Evolutionary conservation across 1,284 basidiomycete genomes (phyloP), one percentile per base, ranked within the genome.

Genomic region (Boletellus deceptivus): DNA sequence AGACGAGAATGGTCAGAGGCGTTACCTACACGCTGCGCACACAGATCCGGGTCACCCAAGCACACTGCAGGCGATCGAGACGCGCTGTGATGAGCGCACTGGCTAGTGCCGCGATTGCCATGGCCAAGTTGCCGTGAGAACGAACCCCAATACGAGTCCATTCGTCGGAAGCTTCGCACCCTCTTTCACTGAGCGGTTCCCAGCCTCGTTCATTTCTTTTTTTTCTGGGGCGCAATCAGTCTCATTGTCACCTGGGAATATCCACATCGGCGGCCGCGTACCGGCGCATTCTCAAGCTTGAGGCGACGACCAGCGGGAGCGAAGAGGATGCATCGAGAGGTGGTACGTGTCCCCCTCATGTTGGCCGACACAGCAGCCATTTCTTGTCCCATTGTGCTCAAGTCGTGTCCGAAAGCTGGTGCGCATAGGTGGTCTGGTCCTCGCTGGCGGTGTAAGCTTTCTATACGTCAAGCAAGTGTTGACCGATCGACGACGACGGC

Each of bases 391-490:
- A 7, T 27, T 22, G 35, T 40, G 8, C 50, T 49, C n/a, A 46
- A 25, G 2, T 25, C 43, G 17, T 22, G 39, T 14, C 48, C 27
- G 4, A 42, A 50, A 64, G 62, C 31, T 66, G 20, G 42, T 56
- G 16, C 62, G 64, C 16, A 52, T 67, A 52, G 65, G 59, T 16
- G 55, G 52, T 17, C 42, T 67, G 39, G 62, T 67, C 37, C 47
- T 67, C 22, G 56, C 55, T 1, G 67, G 61, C 7, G 65, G 67
- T 11, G 63, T 53, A 0, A 57, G 65, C 41, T 67, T 67, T 52
- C 38, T 69, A 36, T 68, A 62, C 29, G 68, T 63, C 46, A 67
- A 67, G 45, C 65, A 52, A n/a, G 49, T 67, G 20, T 47, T 70
- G 55, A 55, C 40, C 9, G 52, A 63, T 13, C 64, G 67, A 33